Base-by-base conservation (phyloP, 108 stramenopile species). In the Stephanodiscus minutulus region DNA sequence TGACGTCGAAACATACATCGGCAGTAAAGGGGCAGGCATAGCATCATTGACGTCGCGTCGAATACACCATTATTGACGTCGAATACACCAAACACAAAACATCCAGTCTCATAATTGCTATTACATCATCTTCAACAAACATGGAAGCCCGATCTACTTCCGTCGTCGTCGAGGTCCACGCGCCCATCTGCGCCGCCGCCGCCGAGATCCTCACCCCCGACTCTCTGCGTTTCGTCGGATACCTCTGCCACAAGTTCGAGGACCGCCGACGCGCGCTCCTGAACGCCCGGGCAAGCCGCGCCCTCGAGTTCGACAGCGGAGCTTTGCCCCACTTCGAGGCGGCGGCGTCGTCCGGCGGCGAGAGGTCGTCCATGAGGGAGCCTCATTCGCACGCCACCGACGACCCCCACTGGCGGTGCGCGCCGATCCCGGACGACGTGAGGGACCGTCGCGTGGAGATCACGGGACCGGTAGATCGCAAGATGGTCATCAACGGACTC, bases 401-500 rank as follows among this genome's bases (percentile, higher is more conserved):
- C 61, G 92, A 94, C 67, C 86, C 89, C 13, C 74, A 70, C 47
- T 96, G 96, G 96, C 70, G 69, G 47, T 94, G 93, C 74, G 96
- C 96, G 35, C 78, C 86, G 13, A 73, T 92, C 61, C 96, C 96
- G 13, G 74, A 67, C 8, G 96, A 96, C 75, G 75, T 96, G 13
- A 53, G 76, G 59, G 96, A 96, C 68, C 86, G 96, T 36, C 86
- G 96, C 18, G 94, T 97, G 22, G 96, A 97, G 79, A 97, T 97
- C 59, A 97, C 96, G 4, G 96, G 96, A 24, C 80, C 74, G 43
- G 77, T 82, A 1, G 82, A 78, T 66, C 86, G 91, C 3, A 96
- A 96, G 81, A 97, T 97, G 97, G 92, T 97, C 18, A 96, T 96
- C 75, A 97, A 97, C 81, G 97, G 94, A 0, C 78, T 97, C 66